phyloP scores from a whole-genome alignment of 768 basidiomycete genomes.

The Boletellus sp. region DNA sequence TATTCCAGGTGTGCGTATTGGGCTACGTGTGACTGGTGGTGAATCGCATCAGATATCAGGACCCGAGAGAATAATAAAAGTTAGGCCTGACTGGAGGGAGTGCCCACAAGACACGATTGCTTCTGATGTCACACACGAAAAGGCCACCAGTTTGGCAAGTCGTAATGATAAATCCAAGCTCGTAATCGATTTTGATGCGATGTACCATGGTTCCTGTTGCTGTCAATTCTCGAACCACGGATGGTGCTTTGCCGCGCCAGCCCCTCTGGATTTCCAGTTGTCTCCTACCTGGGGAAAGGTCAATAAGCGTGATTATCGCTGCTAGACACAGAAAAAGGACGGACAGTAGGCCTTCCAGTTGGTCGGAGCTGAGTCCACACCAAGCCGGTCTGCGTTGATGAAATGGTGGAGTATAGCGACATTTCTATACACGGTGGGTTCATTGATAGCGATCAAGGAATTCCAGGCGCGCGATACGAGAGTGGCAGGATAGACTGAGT shows the following conservation, averaged over 20 bases:
- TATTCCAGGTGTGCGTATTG: constrained; percentile 70
- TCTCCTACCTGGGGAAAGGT: constrained; percentile 38
- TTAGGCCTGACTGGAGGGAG: constrained; percentile 45
- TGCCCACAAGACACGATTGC: constrained; percentile 55
- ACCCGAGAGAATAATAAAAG: not conserved
- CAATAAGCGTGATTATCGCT: constrained; percentile 9
- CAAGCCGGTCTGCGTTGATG: constrained; percentile 32
- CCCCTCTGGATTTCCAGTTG: constrained; percentile 43
- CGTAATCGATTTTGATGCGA: constrained; percentile 74
- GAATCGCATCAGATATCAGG: constrained; percentile 1
- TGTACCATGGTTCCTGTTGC: constrained; percentile 46
- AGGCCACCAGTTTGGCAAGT: constrained; percentile 57
- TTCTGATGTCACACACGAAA: constrained; percentile 51
- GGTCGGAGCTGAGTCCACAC: constrained; percentile 29
- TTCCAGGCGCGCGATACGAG: constrained; percentile 47
- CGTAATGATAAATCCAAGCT: constrained; percentile 53
- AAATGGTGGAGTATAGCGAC: constrained; percentile 53
- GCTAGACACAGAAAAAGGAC: constrained; percentile 1
- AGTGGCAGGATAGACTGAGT: constrained; percentile 35
- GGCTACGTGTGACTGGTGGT: constrained; percentile 9
- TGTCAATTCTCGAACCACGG: constrained; percentile 34
- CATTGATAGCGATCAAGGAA: constrained; percentile 44
- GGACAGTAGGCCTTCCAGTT: constrained; percentile 64
- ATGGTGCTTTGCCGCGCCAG: constrained; percentile 54
- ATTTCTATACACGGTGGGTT: constrained; percentile 52